phyloP scores from a whole-genome alignment of 768 basidiomycete species.

The Kwoniella shandongensis region DNA sequence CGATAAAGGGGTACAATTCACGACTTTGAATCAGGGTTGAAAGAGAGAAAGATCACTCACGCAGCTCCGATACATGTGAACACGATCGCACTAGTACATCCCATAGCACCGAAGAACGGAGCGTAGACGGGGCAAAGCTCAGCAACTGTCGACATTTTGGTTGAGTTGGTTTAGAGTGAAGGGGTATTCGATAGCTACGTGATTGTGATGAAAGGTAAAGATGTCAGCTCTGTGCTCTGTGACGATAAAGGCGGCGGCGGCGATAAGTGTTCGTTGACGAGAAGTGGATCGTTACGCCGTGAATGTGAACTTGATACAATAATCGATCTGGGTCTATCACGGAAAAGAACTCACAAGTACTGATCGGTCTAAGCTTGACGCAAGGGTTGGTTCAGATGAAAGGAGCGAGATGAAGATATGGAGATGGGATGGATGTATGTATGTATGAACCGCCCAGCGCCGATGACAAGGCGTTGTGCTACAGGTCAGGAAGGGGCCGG shows the following conservation, averaged over 20 bases:
- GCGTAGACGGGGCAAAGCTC: conserved; percentile 70
- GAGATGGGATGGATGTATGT: background rate
- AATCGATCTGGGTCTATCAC: too few species aligned
- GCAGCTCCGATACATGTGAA: conserved; percentile 75
- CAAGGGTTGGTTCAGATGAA: too few species aligned
- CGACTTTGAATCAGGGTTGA: too few species aligned
- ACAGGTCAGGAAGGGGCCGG: too few species aligned
- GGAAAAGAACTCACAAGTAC: background rate
- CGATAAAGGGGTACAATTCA: too few species aligned
- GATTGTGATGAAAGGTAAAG: too few species aligned
- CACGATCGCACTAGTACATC: conserved; percentile 93
- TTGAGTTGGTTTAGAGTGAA: background rate
- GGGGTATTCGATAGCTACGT: background rate
- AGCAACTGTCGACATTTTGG: conserved; percentile 48
- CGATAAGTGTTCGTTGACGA: too few species aligned
- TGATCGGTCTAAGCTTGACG: too few species aligned
- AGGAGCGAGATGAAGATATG: background rate
- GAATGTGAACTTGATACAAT: too few species aligned
- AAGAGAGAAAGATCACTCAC: conserved; percentile 25
- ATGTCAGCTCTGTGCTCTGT: background rate
- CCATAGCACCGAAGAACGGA: conserved; percentile 98
- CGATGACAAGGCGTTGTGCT: conserved; percentile 8
- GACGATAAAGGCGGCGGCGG: background rate
- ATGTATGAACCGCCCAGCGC: conserved; percentile 1
- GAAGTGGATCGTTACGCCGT: too few species aligned